Base-by-base conservation (phyloP, 192 early-diverging fungal species). In the Mortierella claussenii region DNA sequence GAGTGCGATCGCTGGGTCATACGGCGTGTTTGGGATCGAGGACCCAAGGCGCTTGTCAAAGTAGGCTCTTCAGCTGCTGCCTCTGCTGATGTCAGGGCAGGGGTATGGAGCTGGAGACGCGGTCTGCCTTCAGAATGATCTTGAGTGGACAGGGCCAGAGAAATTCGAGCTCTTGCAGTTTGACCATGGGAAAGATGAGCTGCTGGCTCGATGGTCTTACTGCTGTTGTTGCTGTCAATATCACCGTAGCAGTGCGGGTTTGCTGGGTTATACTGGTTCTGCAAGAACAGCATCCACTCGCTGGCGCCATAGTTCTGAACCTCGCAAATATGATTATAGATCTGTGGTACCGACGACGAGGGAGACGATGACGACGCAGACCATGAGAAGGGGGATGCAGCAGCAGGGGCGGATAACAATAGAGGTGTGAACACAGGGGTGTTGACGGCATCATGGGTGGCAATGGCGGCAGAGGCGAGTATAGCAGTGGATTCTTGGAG, bases 261-360 rank as follows among this genome's bases (percentile, higher is more conserved):
- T 21, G 30, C 5, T 10, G 32, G 26, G 33, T 28, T 57, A 21
- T 40, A 68, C 17, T 68, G 55, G 24, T 26, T 27, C n/a, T 68
- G 65, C 11, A 59, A 21, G 27, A 68, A 68, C 17, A 43, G 33
- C 18, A 52, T 33, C 65, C 65, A 68, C 15, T 59, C 36, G 10
- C 52, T 8, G 20, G 47, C 32, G 43, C 3, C 17, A 21, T 30
- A 21, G 47, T 44, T 53, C 13, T 32, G n/a, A n/a, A n/a, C n/a
- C n/a, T n/a, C n/a, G n/a, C n/a, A n/a, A n/a, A n/a, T n/a, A n/a
- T n/a, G n/a, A n/a, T n/a, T n/a, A n/a, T n/a, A n/a, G n/a, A n/a
- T n/a, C n/a, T n/a, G n/a, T n/a, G n/a, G n/a, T n/a, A n/a, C n/a
- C n/a, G n/a, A n/a, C n/a, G n/a, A n/a, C n/a, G n/a, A n/a, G 27